These are phyloP conservation scores for Lichtheimia hyalospora DNA, from an alignment of 371 early-diverging fungal genomes.

Conservation along the genomic window DNA sequence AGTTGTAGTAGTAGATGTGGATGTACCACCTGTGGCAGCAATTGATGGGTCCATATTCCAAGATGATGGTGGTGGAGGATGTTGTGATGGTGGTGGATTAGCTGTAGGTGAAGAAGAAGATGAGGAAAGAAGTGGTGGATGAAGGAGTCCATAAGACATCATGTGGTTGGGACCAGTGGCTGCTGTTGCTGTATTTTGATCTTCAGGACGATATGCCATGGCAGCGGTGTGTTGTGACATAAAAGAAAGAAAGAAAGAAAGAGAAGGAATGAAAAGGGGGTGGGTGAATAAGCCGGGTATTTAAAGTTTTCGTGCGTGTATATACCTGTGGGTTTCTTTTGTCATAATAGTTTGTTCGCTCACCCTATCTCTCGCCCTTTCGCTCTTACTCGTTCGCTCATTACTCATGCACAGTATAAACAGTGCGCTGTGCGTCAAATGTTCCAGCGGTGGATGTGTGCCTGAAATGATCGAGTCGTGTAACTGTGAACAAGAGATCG, in stretches of 20 bases:
- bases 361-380: too few relatives aligned
- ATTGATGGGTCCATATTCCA: not conserved
- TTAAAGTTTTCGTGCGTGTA: not conserved
- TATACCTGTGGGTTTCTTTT: not conserved
- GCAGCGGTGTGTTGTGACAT: not conserved
- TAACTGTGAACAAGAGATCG: too few relatives aligned
- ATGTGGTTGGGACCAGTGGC: not conserved
- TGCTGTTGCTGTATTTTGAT: conserved; percentile 4
- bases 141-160: not conserved
- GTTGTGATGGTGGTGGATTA: not conserved
- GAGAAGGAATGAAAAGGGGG: conserved; percentile 1
- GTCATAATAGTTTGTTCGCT: too few relatives aligned
- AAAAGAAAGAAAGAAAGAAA: conserved; percentile 7
- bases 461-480: too few relatives aligned
- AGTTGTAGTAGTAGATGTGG: not conserved
- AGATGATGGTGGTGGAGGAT: not conserved
- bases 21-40: not conserved
- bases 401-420: too few relatives aligned
- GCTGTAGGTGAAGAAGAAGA: not conserved
- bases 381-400: too few relatives aligned
- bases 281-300: not conserved
- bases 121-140: not conserved
- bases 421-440: too few relatives aligned
- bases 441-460: too few relatives aligned
- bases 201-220: conserved; percentile 1